These are phyloP conservation scores for Mucor piriformis DNA, from an alignment of 371 early-diverging fungal genomes.

Conservation along the genomic window DNA sequence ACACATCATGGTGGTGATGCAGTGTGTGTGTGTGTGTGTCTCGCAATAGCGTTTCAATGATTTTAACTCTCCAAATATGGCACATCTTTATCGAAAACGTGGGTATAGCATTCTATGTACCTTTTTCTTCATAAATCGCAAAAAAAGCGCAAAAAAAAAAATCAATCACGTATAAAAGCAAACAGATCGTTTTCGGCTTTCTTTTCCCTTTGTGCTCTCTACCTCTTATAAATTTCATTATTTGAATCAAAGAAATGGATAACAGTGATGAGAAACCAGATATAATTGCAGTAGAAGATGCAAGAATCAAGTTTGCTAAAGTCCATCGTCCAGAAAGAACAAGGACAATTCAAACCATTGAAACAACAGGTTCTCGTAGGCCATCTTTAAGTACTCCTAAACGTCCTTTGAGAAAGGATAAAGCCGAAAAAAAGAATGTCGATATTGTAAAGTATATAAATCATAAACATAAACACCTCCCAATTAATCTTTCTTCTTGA, in stretches of 20 bases:
- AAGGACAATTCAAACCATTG: constrained; percentile 30
- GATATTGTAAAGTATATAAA: constrained; percentile 38
- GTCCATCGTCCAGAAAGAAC: constrained; percentile 34
- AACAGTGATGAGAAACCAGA: constrained; percentile 12
- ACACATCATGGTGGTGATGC: too few species aligned
- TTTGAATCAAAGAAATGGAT: constrained; percentile 1
- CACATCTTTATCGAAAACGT: neutral
- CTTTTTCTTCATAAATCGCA: neutral
- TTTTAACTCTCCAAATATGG: neutral
- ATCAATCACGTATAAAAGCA: neutral
- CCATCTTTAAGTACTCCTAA: constrained; percentile 38
- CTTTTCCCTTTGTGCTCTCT: neutral
- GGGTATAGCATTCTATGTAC: constrained; percentile 2
- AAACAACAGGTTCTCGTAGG: constrained; percentile 25
- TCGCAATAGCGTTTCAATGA: too few species aligned
- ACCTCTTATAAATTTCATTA: neutral
- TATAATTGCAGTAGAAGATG: constrained; percentile 14
- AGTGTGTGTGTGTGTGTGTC: too few species aligned
- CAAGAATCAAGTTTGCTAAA: constrained; percentile 31
- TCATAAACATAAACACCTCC: neutral
- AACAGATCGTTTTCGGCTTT: neutral
- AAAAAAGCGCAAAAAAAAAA: constrained; percentile 5
- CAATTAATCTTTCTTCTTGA: neutral
- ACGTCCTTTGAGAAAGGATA: constrained; percentile 21
- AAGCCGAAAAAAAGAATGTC: constrained; percentile 25